Base-by-base conservation (phyloP, 495 filamentous ascomycete species). In the Apodospora peruviana region DNA sequence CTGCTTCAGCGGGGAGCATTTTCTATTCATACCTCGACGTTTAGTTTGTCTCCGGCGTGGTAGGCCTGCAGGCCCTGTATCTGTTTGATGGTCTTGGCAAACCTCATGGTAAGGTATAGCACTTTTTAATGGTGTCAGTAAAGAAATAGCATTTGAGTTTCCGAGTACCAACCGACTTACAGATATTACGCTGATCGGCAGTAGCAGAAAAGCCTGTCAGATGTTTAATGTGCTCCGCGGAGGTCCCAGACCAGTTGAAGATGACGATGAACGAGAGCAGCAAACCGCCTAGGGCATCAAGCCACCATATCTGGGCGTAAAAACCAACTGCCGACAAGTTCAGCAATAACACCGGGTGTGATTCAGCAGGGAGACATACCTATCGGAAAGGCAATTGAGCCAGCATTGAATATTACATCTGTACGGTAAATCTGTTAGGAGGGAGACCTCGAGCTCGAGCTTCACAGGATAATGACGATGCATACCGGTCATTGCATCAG, bases 101-200 rank as follows among this genome's bases (percentile, higher is more conserved):
- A 96, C 2, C 91, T 82, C 90, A 96, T 95, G 1, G 89, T 91
- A 50, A 94, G 76, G 68, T 96, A 96, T 0, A 96, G 74, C 7
- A 96, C 70, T 73, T 25, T 39, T 43, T 10, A 39, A 5, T 10
- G 20, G 2, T 24, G 29, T 55, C 48, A 60, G 47, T 8, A 24
- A 40, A 4, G 10, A 36, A 24, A 32, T 7, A 7, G 9, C 2
- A 37, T 5, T 25, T 21, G 11, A 10, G 20, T 17, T 37, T 32
- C 17, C 20, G 47, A 25, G 35, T 25, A 14, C 22, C 45, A 7
- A n/a, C n/a, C 35, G 19, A 55, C 68, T 51, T 43, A 72, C 70
- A 69, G 17, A 95, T 79, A 58, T 91, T 95, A 29, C 89, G 78
- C 55, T 95, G 86, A 44, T 86, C 84, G 0, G 87, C 80, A 0